Percentiles rank a stretch among this genome's conserved stretches.
phyloP scores from a whole-genome alignment of 1,284 basidiomycete genomes.

The Mycena citricolor region DNA sequence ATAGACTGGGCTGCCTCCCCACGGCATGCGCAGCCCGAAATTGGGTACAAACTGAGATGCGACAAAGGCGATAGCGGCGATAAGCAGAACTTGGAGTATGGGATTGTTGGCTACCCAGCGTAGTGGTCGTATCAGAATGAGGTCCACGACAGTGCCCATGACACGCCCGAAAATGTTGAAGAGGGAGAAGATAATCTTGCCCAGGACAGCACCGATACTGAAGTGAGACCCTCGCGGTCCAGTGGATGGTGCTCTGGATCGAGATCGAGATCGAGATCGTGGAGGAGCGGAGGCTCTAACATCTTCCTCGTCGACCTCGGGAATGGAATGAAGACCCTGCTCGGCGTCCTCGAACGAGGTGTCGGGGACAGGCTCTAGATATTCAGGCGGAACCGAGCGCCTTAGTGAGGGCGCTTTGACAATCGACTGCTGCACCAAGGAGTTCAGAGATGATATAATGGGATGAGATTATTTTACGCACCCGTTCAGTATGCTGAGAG shows the following conservation, averaged over 20 bases:
- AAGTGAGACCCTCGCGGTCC: constrained; percentile 14
- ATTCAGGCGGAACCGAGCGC: constrained; percentile 33
- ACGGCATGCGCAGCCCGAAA: constrained; percentile 23
- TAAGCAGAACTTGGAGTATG: constrained; percentile 31
- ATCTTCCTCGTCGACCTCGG: constrained; percentile 52
- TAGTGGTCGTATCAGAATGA: constrained; percentile 46
- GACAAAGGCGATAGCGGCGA: constrained; percentile 25
- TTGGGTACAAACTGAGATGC: constrained; percentile 27
- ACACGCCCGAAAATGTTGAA: constrained; percentile 43
- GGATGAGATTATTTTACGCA: constrained; percentile 25
- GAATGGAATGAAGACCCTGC: constrained; percentile 55
- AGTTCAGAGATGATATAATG: constrained; percentile 15
- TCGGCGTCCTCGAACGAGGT: constrained; percentile 46
- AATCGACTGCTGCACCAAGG: constrained; percentile 34
- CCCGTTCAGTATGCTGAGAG: constrained; percentile 42
- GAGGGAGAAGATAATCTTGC: constrained; percentile 31
- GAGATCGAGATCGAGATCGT: constrained; percentile 31
- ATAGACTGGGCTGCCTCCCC: constrained; percentile 30
- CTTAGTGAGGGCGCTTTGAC: constrained; percentile 35
- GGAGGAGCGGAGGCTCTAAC: constrained; percentile 26
- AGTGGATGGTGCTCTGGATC: constrained; percentile 36
- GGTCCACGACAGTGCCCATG: constrained; percentile 44
- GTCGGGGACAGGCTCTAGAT: constrained; percentile 29
- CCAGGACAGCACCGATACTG: constrained; percentile 14
- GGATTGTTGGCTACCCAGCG: constrained; percentile 36